Percentiles rank a stretch among this genome's conserved stretches.
Conservation (phyloP, 805 yeast species). For the Saccharomycopsis fermentans region DNA sequence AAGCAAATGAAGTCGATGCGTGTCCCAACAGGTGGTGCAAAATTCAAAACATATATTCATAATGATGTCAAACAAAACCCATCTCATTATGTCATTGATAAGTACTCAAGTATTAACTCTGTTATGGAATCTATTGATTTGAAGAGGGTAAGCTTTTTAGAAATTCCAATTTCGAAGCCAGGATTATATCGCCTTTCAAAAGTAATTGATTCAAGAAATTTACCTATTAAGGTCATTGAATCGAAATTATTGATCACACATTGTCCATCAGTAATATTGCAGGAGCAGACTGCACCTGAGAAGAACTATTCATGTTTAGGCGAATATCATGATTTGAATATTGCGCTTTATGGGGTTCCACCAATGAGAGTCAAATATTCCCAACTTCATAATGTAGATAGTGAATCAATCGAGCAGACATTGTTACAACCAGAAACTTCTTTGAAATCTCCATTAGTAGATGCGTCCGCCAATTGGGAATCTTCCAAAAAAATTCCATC, state of each 20-base stretch:
- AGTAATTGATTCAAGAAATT: constrained; percentile 57
- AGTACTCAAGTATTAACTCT: not conserved
- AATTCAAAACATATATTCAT: constrained; percentile 7
- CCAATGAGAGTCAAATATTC: constrained; percentile 58
- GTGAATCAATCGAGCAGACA: constrained; percentile 31
- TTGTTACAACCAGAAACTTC: constrained; percentile 38
- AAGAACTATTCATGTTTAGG: constrained; percentile 52
- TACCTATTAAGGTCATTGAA: constrained; percentile 49
- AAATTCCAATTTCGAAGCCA: constrained; percentile 51
- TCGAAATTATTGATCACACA: constrained; percentile 56
- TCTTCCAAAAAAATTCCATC: not conserved
- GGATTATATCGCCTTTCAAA: constrained; percentile 68
- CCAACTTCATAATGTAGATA: constrained; percentile 32
- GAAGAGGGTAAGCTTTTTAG: constrained; percentile 31
- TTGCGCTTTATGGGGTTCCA: constrained; percentile 64
- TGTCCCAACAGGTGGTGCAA: constrained; percentile 10
- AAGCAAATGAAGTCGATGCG: constrained; percentile 39
- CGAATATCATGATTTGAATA: constrained; percentile 38
- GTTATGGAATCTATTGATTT: constrained; percentile 3
- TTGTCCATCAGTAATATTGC: constrained; percentile 67
- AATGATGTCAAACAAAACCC: constrained; percentile 21
- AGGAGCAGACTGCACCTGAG: constrained; percentile 12
- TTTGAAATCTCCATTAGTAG: constrained; percentile 40
- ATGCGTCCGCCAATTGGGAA: constrained; percentile 17
- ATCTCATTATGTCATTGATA: constrained; percentile 20